phyloP scores from a whole-genome alignment of 371 early-diverging fungal genomes.

The Mucor racemosus region DNA sequence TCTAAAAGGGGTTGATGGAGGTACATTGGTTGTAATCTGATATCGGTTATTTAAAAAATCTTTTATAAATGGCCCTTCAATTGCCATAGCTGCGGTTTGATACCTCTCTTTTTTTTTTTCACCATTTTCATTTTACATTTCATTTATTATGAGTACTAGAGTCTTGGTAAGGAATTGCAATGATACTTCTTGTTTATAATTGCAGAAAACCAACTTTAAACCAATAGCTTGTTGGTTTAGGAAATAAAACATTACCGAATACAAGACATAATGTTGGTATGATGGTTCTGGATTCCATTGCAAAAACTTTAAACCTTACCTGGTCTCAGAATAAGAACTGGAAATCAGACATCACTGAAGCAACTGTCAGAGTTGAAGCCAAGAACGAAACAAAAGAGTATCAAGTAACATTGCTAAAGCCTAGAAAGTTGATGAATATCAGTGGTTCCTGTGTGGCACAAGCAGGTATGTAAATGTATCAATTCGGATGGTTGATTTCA shows the following conservation, averaged over 20 bases:
- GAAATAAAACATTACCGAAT: conserved; percentile 66
- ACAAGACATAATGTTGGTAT: conserved; percentile 81
- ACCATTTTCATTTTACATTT: too few relatives aligned
- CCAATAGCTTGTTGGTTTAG: conserved; percentile 71
- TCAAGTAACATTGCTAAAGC: conserved; percentile 65
- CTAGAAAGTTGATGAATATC: conserved; percentile 72
- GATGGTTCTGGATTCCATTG: conserved; percentile 70
- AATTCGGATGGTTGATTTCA: not conserved
- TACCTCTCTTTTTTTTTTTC: too few relatives aligned
- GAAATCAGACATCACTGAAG: conserved; percentile 53
- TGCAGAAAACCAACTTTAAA: not conserved
- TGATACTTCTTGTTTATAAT: not conserved
- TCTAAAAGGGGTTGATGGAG: not conserved
- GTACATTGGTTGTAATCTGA: not conserved
- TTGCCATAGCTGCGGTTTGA: conserved; percentile 2
- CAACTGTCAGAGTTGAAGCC: conserved; percentile 23
- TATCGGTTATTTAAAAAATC: not conserved
- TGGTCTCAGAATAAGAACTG: conserved; percentile 54
- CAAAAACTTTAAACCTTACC: conserved; percentile 41
- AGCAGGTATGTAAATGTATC: conserved; percentile 56
- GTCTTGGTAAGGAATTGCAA: conserved; percentile 15
- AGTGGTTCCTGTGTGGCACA: conserved; percentile 70
- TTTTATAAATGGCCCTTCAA: not conserved
- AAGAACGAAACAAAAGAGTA: conserved; percentile 38
- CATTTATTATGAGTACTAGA: conserved; percentile 1